Percentiles rank a stretch among this genome's conserved stretches.
These are phyloP conservation scores for Platismatia glauca DNA, from an alignment of 495 filamentous ascomycete genomes.

Conservation along the genomic window DNA sequence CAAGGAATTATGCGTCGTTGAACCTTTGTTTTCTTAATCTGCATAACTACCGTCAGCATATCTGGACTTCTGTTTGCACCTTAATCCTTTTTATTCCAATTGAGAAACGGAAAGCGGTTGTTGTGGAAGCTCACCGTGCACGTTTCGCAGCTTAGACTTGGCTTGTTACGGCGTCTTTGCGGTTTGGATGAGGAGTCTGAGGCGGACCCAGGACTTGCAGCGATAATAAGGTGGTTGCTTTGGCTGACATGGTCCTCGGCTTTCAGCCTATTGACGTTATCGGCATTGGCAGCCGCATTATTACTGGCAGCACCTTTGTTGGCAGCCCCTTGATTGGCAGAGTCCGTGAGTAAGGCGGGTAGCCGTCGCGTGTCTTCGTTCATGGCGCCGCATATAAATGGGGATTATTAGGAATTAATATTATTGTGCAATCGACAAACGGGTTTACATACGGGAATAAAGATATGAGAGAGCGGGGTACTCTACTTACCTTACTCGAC, in stretches of 20 bases:
- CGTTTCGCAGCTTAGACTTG: constrained; percentile 61
- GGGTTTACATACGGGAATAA: no score
- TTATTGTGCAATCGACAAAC: background rate
- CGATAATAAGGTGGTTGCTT: background rate
- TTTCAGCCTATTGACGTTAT: background rate
- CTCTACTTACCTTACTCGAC: no score
- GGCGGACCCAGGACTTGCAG: constrained; percentile 4
- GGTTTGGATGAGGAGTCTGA: constrained; percentile 11
- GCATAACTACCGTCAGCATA: background rate
- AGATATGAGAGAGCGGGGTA: no score
- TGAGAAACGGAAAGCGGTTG: background rate
- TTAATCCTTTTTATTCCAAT: background rate
- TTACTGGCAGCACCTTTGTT: no score
- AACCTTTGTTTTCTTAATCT: constrained; percentile 16
- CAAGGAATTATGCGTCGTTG: background rate
- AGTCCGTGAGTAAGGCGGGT: background rate
- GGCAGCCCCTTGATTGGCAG: no score
- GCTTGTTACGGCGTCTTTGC: constrained; percentile 50
- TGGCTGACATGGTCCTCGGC: background rate
- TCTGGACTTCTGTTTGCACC: no score
- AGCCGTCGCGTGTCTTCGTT: background rate
- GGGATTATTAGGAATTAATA: no score
- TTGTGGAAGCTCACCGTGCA: constrained; percentile 39
- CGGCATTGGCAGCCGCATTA: background rate
- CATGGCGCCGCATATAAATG: background rate